Conservation (phyloP, 1,284 basidiomycete genomes). For the Trichosporon faecale region DNA sequence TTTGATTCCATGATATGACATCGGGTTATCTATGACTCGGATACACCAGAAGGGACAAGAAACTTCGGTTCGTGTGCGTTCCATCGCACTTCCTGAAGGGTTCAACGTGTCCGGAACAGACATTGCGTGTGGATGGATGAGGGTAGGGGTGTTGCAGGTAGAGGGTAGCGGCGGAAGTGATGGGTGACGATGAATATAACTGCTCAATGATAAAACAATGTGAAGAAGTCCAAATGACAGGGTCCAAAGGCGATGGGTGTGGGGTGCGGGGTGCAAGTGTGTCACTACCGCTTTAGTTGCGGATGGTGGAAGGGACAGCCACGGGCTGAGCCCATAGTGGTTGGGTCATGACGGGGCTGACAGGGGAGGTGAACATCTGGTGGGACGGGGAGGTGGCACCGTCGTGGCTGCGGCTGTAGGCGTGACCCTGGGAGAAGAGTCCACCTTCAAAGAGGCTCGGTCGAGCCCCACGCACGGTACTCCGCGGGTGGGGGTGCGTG, state of each 20-base stretch:
- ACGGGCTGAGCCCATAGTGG: conserved; percentile 4
- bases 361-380: conserved; percentile 18
- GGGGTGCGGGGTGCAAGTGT: not conserved
- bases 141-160: not conserved
- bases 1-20: conserved; percentile 13
- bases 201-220: conserved; percentile 9
- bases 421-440: conserved; percentile 3
- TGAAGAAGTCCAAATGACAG: conserved; percentile 3
- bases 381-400: not conserved
- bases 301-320: conserved; percentile 6
- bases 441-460: conserved; percentile 16
- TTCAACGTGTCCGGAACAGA: not conserved
- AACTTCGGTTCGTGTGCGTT: not conserved
- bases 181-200: conserved; percentile 4
- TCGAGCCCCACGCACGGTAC: conserved; percentile 6
- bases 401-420: conserved; percentile 9
- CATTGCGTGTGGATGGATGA: not conserved
- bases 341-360: conserved; percentile 19
- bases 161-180: not conserved
- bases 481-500: conserved; percentile 14
- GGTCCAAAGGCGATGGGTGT: conserved; percentile 1
- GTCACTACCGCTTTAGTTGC: not conserved
- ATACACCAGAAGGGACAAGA: conserved; percentile 16
- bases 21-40: conserved; percentile 15
- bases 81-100: not conserved